A percentile compares a stretch with the other conserved stretches of the same genome.
Conservation (phyloP, 306 rosid genomes). For the Cucumis cinereus region DNA sequence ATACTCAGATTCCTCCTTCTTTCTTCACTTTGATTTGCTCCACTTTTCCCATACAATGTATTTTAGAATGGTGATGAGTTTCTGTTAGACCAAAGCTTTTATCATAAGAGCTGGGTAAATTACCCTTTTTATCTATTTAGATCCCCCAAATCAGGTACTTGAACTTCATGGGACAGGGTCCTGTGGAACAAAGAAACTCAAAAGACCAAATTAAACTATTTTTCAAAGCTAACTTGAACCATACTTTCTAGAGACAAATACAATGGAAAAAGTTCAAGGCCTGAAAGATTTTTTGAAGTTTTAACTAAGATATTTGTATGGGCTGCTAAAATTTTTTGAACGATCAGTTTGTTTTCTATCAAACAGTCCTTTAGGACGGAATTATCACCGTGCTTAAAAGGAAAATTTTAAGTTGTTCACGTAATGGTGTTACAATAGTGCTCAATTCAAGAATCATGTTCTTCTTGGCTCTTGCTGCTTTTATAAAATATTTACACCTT, state of each 20-base stretch:
- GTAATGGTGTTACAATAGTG: not conserved
- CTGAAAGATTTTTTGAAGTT: not conserved
- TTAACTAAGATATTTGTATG: not conserved
- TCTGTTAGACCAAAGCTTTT: not conserved
- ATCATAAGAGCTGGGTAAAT: not conserved
- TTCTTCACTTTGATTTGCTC: not conserved
- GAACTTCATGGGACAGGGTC: not conserved
- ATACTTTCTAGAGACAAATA: no score
- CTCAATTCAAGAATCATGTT: not conserved
- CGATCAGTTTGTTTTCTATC: not conserved
- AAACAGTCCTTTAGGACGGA: not conserved
- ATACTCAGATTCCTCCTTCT: not conserved
- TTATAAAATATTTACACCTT: not conserved
- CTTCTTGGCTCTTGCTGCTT: not conserved
- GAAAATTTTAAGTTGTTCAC: not conserved
- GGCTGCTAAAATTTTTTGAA: not conserved
- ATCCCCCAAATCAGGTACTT: not conserved
- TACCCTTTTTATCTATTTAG: not conserved
- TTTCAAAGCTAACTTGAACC: not conserved
- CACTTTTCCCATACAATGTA: not conserved
- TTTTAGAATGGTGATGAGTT: not conserved
- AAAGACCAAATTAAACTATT: not conserved
- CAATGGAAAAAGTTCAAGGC: not conserved
- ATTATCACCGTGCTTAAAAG: not conserved
- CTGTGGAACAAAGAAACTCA: not conserved